Evolutionary conservation across 164 flowering plant species (phyloP).

Genomic region (Chloranthus sessilifolius): DNA sequence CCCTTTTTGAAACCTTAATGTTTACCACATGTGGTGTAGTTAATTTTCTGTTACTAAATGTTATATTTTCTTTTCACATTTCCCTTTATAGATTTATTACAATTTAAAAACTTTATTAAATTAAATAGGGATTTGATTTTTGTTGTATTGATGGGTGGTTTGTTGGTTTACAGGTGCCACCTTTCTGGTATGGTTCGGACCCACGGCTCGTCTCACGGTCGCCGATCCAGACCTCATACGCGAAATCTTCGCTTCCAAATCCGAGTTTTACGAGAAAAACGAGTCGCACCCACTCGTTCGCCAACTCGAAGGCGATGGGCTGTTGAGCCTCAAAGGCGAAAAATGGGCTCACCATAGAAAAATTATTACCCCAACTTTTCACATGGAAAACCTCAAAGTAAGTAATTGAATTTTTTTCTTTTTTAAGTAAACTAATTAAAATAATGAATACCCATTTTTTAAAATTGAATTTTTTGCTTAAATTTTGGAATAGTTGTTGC

Average conservation of each 20-base stretch:
- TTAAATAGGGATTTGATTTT: too few species aligned
- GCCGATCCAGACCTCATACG: conserved; percentile 88
- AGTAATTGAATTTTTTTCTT: conserved; percentile 1
- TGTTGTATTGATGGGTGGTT: too few species aligned
- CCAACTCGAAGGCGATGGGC: conserved; percentile 96
- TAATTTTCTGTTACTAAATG: neutral
- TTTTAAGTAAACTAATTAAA: neutral
- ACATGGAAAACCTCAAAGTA: conserved; percentile 96
- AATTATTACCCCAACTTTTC: conserved; percentile 82
- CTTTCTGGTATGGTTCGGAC: conserved; percentile 95
- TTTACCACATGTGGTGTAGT: conserved; percentile 8
- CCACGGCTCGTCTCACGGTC: conserved; percentile 75
- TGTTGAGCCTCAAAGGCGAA: conserved; percentile 85
- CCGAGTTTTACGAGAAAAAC: conserved; percentile 78
- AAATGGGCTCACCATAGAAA: conserved; percentile 98
- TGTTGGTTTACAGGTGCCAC: conserved; percentile 83
- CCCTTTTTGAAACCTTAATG: conserved; percentile 24
- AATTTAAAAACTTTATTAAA: too few species aligned
- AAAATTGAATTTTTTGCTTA: neutral
- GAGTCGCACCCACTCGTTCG: conserved; percentile 81
- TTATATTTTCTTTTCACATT: conserved; percentile 1
- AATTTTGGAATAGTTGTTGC: conserved; percentile 23
- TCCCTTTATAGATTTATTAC: neutral
- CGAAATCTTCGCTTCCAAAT: conserved; percentile 69
- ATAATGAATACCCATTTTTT: too few species aligned